Percentiles rank a stretch among this genome's conserved stretches.
Evolutionary conservation across 768 basidiomycete genomes (phyloP).

Genomic region (Kockovaella imperatae): DNA sequence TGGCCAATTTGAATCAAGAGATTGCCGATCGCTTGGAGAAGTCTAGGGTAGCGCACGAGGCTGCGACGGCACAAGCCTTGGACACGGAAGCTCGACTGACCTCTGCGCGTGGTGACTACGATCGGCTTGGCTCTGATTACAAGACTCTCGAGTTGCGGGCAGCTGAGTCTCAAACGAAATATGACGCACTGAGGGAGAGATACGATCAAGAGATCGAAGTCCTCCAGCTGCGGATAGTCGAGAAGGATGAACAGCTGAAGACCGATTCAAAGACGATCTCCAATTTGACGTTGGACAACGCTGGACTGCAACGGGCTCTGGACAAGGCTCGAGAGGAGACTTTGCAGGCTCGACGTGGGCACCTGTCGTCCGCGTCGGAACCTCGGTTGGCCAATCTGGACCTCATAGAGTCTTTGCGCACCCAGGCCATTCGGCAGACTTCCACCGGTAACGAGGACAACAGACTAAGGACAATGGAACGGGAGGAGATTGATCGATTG

Average conservation of each 20-base stretch:
- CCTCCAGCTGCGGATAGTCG: too few species aligned
- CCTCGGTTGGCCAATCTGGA: not conserved
- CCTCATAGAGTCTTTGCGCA: not conserved
- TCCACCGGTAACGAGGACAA: not conserved
- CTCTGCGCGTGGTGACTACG: too few species aligned
- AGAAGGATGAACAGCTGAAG: not conserved
- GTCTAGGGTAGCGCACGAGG: not conserved
- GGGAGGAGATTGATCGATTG: constrained; percentile 32
- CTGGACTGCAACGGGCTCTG: constrained; percentile 7
- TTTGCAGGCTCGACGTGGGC: not conserved
- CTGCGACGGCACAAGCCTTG: not conserved
- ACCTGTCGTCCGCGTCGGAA: not conserved
- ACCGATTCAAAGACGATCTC: constrained; percentile 7
- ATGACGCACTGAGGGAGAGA: too few species aligned
- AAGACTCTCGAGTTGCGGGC: too few species aligned
- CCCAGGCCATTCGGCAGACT: not conserved
- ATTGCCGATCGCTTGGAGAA: not conserved
- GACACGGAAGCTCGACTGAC: not conserved
- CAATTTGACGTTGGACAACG: not conserved
- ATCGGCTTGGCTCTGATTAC: too few species aligned
- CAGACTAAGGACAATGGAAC: constrained; percentile 5
- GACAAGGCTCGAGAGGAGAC: not conserved
- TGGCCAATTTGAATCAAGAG: not conserved
- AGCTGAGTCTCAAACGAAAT: not conserved
- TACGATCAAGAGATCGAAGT: too few species aligned